Evolutionary conservation across 169 alveolate genomes (phyloP).

Genomic region (Plasmodium vivax): DNA sequence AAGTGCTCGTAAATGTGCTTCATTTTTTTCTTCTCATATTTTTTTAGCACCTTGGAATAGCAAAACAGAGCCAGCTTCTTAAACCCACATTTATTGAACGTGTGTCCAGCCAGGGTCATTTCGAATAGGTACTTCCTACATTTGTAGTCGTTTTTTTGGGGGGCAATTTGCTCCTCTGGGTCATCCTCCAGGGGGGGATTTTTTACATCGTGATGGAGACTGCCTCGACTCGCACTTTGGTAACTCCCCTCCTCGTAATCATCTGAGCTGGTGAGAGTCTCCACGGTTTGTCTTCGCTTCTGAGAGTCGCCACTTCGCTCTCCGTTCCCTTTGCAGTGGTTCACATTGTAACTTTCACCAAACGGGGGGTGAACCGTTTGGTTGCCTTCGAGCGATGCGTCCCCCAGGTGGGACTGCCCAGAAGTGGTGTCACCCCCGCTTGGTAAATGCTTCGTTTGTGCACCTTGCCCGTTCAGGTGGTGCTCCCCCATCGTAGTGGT

Average conservation of each 20-base stretch:
- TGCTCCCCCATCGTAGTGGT: not conserved
- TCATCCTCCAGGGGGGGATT: not conserved
- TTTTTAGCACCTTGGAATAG: slow-evolving; percentile 63
- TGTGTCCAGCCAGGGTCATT: slow-evolving; percentile 80
- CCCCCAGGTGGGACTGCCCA: not conserved
- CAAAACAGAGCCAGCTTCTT: slow-evolving; percentile 80
- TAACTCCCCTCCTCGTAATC: not conserved
- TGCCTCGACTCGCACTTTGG: not conserved
- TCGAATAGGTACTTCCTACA: slow-evolving; percentile 73
- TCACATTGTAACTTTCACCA: not conserved
- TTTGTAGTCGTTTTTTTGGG: slow-evolving; percentile 21
- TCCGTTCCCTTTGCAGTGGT: not conserved
- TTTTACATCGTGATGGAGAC: not conserved
- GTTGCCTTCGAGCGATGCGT: not conserved
- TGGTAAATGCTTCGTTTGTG: not conserved
- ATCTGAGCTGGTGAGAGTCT: not conserved
- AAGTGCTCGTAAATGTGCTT: slow-evolving; percentile 76
- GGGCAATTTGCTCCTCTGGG: not conserved
- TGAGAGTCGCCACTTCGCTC: not conserved
- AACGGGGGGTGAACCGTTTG: not conserved
- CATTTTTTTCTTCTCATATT: slow-evolving; percentile 74
- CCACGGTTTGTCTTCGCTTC: not conserved
- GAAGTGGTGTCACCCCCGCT: not conserved
- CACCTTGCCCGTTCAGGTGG: not conserved
- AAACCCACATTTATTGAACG: slow-evolving; percentile 79